A percentile compares a stretch with the other conserved stretches of the same genome.
Conservation (phyloP, 257 asterid genomes). For the Eustoma russellianum region DNA sequence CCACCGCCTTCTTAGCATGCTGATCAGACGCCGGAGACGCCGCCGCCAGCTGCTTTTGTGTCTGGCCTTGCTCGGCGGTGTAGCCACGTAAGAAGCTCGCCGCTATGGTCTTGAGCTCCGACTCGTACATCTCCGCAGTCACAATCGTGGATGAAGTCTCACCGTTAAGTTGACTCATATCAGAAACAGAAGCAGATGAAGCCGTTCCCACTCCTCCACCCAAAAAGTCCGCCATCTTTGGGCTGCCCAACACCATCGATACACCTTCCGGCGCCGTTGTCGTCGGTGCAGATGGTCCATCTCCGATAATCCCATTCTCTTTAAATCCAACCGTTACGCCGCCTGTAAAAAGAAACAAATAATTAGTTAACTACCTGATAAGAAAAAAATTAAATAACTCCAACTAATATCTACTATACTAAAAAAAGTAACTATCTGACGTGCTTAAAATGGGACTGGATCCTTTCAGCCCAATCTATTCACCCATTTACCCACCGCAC, state of each 20-base stretch:
- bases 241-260: conserved; percentile 11
- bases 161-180: conserved; percentile 19
- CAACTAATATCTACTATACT: no score
- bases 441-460: no score
- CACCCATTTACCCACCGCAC: no score
- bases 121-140: conserved; percentile 30
- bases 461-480: no score
- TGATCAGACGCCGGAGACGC: conserved; percentile 22
- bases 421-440: no score
- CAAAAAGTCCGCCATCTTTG: conserved; percentile 70
- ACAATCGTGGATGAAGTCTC: conserved; percentile 9
- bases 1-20: conserved; percentile 50
- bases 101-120: conserved; percentile 52
- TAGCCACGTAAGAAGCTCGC: conserved; percentile 50
- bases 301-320: conserved; percentile 17
- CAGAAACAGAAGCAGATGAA: conserved; percentile 7
- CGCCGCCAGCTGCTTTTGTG: conserved; percentile 23
- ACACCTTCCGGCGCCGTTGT: conserved; percentile 7
- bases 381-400: background rate
- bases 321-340: conserved; percentile 11
- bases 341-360: conserved; percentile 2
- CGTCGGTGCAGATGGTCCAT: no score
- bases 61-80: conserved; percentile 17
- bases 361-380: background rate
- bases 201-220: conserved; percentile 23